Conservation (phyloP, 495 filamentous ascomycete species). For the Penicillium diatomitis region DNA sequence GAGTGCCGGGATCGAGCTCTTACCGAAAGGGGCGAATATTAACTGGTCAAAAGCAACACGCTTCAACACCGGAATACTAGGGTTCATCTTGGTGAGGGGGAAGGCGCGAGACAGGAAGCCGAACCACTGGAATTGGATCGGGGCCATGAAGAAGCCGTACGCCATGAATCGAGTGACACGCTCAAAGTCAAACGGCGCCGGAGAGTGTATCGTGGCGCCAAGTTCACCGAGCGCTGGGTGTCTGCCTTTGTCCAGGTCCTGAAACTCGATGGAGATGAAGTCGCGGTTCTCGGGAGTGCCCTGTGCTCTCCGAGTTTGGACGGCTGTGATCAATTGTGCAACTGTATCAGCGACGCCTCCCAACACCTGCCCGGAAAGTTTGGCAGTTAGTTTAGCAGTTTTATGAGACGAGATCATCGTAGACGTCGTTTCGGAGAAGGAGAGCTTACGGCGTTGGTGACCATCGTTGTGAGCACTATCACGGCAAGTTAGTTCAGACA, state of each 20-base stretch:
- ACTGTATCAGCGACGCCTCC: constrained; percentile 93
- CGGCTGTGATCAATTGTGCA: constrained; percentile 83
- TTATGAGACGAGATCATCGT: not conserved
- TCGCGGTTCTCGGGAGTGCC: constrained; percentile 51
- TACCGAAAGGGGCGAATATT: constrained; percentile 88
- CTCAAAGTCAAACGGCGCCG: constrained; percentile 92
- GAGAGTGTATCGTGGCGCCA: constrained; percentile 54
- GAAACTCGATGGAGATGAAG: constrained; percentile 78
- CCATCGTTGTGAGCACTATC: constrained; percentile 92
- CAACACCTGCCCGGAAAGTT: constrained; percentile 46
- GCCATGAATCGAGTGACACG: constrained; percentile 88
- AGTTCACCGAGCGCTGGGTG: constrained; percentile 56
- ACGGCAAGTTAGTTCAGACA: constrained; percentile 7
- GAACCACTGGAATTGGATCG: constrained; percentile 96
- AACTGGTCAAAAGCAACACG: constrained; percentile 88
- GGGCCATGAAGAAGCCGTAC: constrained; percentile 93
- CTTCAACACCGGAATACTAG: constrained; percentile 72
- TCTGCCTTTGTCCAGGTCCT: constrained; percentile 79
- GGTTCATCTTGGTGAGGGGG: constrained; percentile 69
- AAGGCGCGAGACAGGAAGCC: constrained; percentile 74
- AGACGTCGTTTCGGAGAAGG: not conserved
- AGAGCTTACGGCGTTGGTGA: constrained; percentile 78
- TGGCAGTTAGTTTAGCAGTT: constrained; percentile 6
- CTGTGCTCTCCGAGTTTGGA: constrained; percentile 57
- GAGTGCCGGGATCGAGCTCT: constrained; percentile 3